Conservation (phyloP, 2,329 filamentous ascomycete species). For the Pseudocercospora vitis region DNA sequence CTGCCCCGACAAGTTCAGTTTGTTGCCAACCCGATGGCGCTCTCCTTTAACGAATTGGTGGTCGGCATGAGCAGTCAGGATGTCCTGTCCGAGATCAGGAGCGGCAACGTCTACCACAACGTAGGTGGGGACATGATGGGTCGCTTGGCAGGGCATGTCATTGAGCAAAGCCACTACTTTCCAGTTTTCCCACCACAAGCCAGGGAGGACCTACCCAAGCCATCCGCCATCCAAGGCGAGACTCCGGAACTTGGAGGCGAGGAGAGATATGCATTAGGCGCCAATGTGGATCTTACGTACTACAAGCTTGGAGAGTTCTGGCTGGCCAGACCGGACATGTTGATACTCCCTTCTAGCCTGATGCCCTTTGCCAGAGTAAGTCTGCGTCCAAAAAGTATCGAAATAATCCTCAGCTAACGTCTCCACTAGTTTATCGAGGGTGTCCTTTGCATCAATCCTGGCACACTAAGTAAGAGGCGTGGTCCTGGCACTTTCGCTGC, state of each 20-base stretch:
- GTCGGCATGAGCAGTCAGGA: constrained; percentile 83
- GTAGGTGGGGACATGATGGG: constrained; percentile 75
- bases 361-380: constrained; percentile 84
- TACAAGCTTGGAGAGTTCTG: constrained; percentile 89
- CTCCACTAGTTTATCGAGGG: constrained; percentile 79
- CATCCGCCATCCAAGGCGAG: constrained; percentile 44
- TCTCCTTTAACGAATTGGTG: constrained; percentile 83
- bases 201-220: constrained; percentile 65
- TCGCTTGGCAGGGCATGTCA: constrained; percentile 71
- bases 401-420: constrained; percentile 14
- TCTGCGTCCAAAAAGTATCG: constrained; percentile 8
- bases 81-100: constrained; percentile 69
- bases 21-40: constrained; percentile 85
- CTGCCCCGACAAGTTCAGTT: constrained; percentile 74
- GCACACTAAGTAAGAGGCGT: constrained; percentile 78
- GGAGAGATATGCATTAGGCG: constrained; percentile 64
- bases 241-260: constrained; percentile 38
- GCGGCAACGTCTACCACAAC: constrained; percentile 65
- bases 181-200: constrained; percentile 82
- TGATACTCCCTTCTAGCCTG: constrained; percentile 78
- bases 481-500: constrained; percentile 83
- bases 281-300: constrained; percentile 79
- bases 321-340: constrained; percentile 77
- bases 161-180: constrained; percentile 89
- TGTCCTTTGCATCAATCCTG: constrained; percentile 87